Base-by-base conservation (phyloP, 208 protist genomes). In the Acanthamoeba pearcei region DNA sequence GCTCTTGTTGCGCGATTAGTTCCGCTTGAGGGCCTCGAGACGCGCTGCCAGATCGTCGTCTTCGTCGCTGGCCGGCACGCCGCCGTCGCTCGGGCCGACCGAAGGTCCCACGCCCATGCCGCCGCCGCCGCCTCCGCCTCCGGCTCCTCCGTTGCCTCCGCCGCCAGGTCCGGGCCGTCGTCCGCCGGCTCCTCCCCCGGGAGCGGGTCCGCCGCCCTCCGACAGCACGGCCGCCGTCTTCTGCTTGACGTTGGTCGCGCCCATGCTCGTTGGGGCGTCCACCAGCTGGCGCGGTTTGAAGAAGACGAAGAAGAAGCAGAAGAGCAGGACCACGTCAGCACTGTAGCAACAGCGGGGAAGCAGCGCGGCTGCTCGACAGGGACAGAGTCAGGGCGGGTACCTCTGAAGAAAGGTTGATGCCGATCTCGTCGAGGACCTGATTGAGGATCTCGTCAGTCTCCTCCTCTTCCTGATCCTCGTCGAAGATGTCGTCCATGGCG, bases 401-500 rank as follows among this genome's bases (percentile, higher is more conserved):
- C 94, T 94, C 62, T n/a, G 94, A 38, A n/a, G 32, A 80, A 3
- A 97, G 42, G 42, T 97, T 95, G 46, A 98, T 96, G 85, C 97
- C 97, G 53, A 98, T 97, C 90, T 98, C 97, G 85, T 98, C 97
- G 12, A 98, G 86, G 10, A 98, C 96, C 86, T 98, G 96, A 89
- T 98, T 97, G 68, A 98, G 85, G 60, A 98, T 96, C 38, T 94
- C 76, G 68, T 98, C 96, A 22, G 93, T 95, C 85, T 98, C 95
- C n/a, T 95, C 96, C 82, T 97, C 96, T 49, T 96, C 97, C 49
- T 93, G 95, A n/a, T 94, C 95, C 13, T 95, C 97, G 49, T 95
- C 95, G 27, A 97, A 90, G 38, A 95, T 93, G 76, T 97, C 96
- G 95, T 97, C 97, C 35, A 97, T 95, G 32, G 90, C 93, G 85